Evolutionary conservation across 2,329 filamentous ascomycete genomes (phyloP).

Genomic region (Penicillium sp.): DNA sequence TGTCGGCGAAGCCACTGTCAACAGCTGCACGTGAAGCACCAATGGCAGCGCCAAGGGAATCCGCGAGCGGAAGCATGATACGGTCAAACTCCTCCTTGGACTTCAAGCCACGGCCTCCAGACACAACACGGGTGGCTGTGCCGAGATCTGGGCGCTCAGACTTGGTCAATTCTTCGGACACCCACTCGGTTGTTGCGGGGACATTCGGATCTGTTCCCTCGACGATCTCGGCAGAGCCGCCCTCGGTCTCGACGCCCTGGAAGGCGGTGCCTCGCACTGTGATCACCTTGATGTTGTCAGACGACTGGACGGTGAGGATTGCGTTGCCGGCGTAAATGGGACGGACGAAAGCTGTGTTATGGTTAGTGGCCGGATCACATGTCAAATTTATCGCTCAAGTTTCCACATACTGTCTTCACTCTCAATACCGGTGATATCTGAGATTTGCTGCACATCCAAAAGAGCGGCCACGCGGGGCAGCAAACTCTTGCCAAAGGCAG

Average conservation of each 20-base stretch:
- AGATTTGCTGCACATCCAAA: slow-evolving; percentile 88
- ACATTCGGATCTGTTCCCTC: slow-evolving; percentile 81
- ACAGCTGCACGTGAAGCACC: slow-evolving; percentile 93
- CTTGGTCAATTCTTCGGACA: slow-evolving; percentile 89
- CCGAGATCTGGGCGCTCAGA: slow-evolving; percentile 91
- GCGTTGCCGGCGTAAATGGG: slow-evolving; percentile 98
- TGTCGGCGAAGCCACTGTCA: slow-evolving; percentile 96
- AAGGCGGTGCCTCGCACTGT: slow-evolving; percentile 95
- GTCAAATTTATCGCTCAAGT: background rate
- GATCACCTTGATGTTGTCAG: slow-evolving; percentile 80
- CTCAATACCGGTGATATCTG: slow-evolving; percentile 84
- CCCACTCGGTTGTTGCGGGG: slow-evolving; percentile 75
- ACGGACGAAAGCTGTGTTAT: slow-evolving; percentile 71
- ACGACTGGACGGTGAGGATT: slow-evolving; percentile 90
- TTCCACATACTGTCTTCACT: slow-evolving; percentile 70
- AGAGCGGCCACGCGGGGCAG: slow-evolving; percentile 88
- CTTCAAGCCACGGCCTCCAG: slow-evolving; percentile 90
- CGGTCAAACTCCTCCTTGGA: slow-evolving; percentile 97
- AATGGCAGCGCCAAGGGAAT: slow-evolving; percentile 90
- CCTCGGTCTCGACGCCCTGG: slow-evolving; percentile 67
- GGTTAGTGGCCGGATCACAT: slow-evolving; percentile 26
- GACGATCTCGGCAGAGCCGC: slow-evolving; percentile 73
- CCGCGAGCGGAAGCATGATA: slow-evolving; percentile 87
- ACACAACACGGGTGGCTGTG: slow-evolving; percentile 86
- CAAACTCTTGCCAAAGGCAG: slow-evolving; percentile 93